These are phyloP conservation scores for Diaporthe citri DNA, from an alignment of 2,329 filamentous ascomycete species.

Conservation along the genomic window DNA sequence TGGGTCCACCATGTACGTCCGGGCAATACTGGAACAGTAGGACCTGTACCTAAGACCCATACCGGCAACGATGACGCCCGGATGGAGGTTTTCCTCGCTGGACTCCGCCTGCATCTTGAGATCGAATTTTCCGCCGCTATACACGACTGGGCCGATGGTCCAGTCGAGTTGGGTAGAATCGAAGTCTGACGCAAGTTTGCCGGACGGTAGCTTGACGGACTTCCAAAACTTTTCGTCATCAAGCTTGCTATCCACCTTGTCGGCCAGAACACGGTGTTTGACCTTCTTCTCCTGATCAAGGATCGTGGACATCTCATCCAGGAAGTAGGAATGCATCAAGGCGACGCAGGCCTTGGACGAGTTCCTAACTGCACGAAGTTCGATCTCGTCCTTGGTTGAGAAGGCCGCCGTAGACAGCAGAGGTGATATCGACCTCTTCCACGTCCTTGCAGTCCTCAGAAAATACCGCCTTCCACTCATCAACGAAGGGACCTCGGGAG, in stretches of 20 bases:
- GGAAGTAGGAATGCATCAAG: constrained; percentile 94
- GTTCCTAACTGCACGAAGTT: constrained; percentile 93
- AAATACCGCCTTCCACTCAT: constrained; percentile 93
- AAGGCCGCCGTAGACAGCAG: constrained; percentile 88
- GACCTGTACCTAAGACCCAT: constrained; percentile 96
- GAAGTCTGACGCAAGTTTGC: constrained; percentile 87
- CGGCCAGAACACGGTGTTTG: constrained; percentile 86
- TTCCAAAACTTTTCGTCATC: constrained; percentile 96
- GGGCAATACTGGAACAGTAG: constrained; percentile 91
- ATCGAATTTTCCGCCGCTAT: constrained; percentile 97
- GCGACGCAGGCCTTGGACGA: constrained; percentile 94
- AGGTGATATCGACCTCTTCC: constrained; percentile 88
- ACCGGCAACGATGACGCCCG: constrained; percentile 92
- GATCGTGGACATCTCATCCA: constrained; percentile 97
- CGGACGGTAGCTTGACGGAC: constrained; percentile 76
- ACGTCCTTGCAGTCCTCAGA: constrained; percentile 84
- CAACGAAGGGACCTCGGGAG: constrained; percentile 88
- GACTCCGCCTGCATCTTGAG: constrained; percentile 83
- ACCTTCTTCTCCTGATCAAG: constrained; percentile 98
- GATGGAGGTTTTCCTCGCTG: constrained; percentile 85
- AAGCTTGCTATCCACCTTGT: constrained; percentile 90
- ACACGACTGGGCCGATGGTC: constrained; percentile 90
- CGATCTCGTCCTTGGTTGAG: constrained; percentile 93
- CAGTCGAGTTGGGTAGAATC: constrained; percentile 92
- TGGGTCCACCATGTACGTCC: constrained; percentile 96